These are phyloP conservation scores for Oehlia diaphana DNA, from an alignment of 192 early-diverging fungal species.

Conservation along the genomic window DNA sequence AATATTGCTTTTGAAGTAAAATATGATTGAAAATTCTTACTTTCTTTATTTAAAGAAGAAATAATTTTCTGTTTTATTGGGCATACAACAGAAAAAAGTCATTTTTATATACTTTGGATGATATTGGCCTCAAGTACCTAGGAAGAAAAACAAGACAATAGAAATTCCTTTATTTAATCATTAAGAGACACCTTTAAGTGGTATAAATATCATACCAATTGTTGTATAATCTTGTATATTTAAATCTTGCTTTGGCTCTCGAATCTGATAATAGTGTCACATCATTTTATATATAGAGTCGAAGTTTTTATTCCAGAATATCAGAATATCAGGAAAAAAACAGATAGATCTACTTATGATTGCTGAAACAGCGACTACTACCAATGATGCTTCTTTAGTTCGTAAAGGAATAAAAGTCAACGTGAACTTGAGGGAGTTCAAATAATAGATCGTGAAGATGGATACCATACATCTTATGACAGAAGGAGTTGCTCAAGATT, in stretches of 20 bases:
- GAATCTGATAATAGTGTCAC: constrained; percentile 86
- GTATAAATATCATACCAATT: constrained; percentile 33
- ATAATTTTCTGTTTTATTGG: neutral
- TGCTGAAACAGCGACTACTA: constrained; percentile 84
- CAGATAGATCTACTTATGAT: constrained; percentile 68
- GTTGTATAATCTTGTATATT: neutral
- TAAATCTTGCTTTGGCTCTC: constrained; percentile 58
- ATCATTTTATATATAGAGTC: constrained; percentile 94
- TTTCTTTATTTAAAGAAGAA: neutral
- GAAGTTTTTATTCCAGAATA: constrained; percentile 86
- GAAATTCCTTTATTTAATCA: constrained; percentile 74
- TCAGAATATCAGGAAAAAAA: constrained; percentile 47
- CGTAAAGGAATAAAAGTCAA: constrained; percentile 92
- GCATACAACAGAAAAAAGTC: constrained; percentile 78
- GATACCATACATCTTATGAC: constrained; percentile 79
- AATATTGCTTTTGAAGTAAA: neutral
- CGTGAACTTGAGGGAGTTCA: constrained; percentile 77
- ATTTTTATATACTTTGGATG: constrained; percentile 73
- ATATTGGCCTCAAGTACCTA: constrained; percentile 81
- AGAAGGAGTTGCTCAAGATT: constrained; percentile 87
- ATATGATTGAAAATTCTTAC: neutral
- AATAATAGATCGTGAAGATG: constrained; percentile 72
- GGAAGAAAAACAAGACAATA: constrained; percentile 75
- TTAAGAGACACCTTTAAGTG: constrained; percentile 81
- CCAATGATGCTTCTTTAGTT: constrained; percentile 84